Percentiles rank a stretch among this genome's conserved stretches.
These are phyloP conservation scores for Coriaria nepalensis DNA, from an alignment of 306 rosid species.

Conservation along the genomic window DNA sequence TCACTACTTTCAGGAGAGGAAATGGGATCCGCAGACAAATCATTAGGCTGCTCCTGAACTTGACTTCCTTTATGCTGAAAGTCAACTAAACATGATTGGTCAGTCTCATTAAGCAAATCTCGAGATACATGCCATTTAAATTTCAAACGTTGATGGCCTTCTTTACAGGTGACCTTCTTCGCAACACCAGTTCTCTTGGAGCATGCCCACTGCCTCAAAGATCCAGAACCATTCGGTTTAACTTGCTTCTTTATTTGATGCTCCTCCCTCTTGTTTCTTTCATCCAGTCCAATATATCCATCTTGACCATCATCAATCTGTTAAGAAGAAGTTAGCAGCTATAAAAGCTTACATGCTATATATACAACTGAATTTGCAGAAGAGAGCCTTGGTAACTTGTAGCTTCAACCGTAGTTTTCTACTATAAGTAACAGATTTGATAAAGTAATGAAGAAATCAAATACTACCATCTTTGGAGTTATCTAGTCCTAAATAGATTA, in stretches of 20 bases:
- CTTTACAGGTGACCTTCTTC: conserved; percentile 26
- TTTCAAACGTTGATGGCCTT: conserved; percentile 11
- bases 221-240: conserved; percentile 23
- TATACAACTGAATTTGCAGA: background rate
- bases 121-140: conserved; percentile 18
- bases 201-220: conserved; percentile 33
- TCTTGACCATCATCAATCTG: conserved; percentile 18
- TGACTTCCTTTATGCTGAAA: conserved; percentile 14
- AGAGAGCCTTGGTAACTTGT: background rate
- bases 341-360: background rate
- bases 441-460: too few species aligned
- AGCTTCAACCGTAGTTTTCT: background rate
- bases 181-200: conserved; percentile 37
- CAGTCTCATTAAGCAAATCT: conserved; percentile 13
- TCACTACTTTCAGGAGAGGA: conserved; percentile 29
- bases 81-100: conserved; percentile 12
- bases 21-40: conserved; percentile 10
- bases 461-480: too few species aligned
- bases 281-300: conserved; percentile 13
- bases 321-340: conserved; percentile 6
- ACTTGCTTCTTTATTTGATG: conserved; percentile 22
- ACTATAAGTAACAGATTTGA: too few species aligned
- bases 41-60: conserved; percentile 8
- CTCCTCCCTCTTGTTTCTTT: conserved; percentile 15
- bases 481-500: too few species aligned